Base-by-base conservation (phyloP, 139 green algal genomes). In the Marvania coccoides region DNA sequence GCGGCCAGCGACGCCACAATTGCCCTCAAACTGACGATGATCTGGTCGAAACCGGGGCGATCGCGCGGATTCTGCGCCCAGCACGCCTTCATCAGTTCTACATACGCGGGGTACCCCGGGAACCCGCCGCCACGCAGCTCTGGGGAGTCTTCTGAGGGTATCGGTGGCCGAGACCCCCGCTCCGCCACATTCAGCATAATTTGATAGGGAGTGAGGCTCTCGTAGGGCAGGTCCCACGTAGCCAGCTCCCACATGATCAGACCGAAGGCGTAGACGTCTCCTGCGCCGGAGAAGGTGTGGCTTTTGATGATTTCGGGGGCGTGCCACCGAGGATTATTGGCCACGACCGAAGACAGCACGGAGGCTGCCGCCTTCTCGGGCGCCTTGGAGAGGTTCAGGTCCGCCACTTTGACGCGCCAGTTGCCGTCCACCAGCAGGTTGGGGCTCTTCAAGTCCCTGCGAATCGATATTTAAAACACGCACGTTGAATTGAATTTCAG, bases 221-320 rank as follows among this genome's bases (percentile, higher is more conserved):
- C 57, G 58, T 85, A 96, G 9, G 89, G 89, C 68, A 91, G 75
- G 63, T 87, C 70, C 89, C 86, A 96, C 14, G 89, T 94, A 19
- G 92, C 64, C 73, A 95, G 54, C 80, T 87, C 77, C 80, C 71
- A 76, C 66, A 81, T 55, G 64, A 83, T 82, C 35, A 83, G 47
- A 33, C 77, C 77, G 61, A 83, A 83, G 31, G 60, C 67, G 67
- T 83, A 83, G 12, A 72, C 62, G 38, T 66, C 59, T 9, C 35
- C 34, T 24, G 10, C 15, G n/a, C 24, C 40, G 55, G 58, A 63
- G 56, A 71, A 73, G 42, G 61, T 71, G 67, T 40, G 51, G 23
- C 67, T 61, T 1, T 29, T 28, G 55, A 83, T 68, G 23, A 83
- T 76, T 62, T 87, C 81, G 8, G 79, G 79, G 24, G 79, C 78